Conservation (phyloP, 371 early-diverging fungal species). For the Mortierella sp. region DNA sequence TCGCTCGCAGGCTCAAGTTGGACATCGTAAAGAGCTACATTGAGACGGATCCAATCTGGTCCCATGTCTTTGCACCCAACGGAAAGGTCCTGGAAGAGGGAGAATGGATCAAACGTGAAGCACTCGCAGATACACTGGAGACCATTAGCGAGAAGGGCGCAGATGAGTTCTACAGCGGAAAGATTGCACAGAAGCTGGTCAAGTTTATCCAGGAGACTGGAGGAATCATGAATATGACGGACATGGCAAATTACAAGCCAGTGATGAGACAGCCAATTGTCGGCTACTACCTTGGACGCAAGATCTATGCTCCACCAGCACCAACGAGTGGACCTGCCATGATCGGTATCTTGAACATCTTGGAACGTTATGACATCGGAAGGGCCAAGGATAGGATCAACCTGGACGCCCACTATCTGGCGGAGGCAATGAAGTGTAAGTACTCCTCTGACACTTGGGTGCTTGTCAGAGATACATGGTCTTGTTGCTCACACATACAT, state of each 20-base stretch:
- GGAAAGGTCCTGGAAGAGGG: slow-evolving; percentile 73
- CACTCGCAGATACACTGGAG: slow-evolving; percentile 85
- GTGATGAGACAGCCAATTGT: slow-evolving; percentile 69
- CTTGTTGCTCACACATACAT: neutral
- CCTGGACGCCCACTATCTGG: slow-evolving; percentile 78
- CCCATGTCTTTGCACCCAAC: slow-evolving; percentile 70
- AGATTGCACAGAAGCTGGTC: slow-evolving; percentile 83
- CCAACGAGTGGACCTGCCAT: slow-evolving; percentile 90
- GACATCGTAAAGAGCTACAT: slow-evolving; percentile 47
- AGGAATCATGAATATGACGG: slow-evolving; percentile 87
- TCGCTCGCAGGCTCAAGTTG: slow-evolving; percentile 65
- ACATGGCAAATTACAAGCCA: slow-evolving; percentile 79
- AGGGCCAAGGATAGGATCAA: slow-evolving; percentile 59
- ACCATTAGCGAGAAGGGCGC: slow-evolving; percentile 85
- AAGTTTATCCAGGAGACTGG: slow-evolving; percentile 72
- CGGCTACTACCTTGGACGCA: slow-evolving; percentile 82
- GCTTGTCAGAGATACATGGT: neutral
- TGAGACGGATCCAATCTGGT: slow-evolving; percentile 55
- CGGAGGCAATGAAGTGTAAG: slow-evolving; percentile 91
- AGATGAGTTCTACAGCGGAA: slow-evolving; percentile 88
- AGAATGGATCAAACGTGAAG: slow-evolving; percentile 77
- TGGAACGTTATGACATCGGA: slow-evolving; percentile 84
- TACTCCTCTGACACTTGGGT: neutral
- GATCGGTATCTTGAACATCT: slow-evolving; percentile 86
- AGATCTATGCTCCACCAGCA: slow-evolving; percentile 67